Percentiles rank a stretch among this genome's conserved stretches.
Conservation (phyloP, 306 rosid species). For the Vicia villosa region DNA sequence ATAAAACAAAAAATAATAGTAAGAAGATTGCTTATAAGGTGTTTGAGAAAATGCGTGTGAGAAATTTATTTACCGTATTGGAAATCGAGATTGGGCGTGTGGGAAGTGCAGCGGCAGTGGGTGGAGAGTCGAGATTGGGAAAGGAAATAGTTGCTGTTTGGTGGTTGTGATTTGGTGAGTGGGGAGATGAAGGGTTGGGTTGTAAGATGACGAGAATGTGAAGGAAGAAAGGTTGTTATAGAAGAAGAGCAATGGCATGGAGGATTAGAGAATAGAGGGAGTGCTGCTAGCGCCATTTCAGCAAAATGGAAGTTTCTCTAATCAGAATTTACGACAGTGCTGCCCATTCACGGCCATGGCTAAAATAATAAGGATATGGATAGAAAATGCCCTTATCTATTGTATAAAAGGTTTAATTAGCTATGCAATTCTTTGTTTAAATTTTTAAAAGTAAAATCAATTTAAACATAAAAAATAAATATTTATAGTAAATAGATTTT, state of each 20-base stretch:
- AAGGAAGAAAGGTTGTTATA: neutral
- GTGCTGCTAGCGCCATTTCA: constrained; percentile 46
- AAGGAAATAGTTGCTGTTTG: neutral
- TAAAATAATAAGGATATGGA: no score
- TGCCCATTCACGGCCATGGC: no score
- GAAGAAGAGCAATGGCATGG: constrained; percentile 33
- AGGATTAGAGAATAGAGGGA: constrained; percentile 25
- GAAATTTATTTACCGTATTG: constrained; percentile 46
- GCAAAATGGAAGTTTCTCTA: neutral
- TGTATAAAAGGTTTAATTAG: no score
- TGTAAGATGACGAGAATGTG: constrained; percentile 1
- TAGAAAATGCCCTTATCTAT: no score
- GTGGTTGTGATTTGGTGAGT: constrained; percentile 18
- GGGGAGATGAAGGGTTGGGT: constrained; percentile 16
- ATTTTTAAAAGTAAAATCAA: no score
- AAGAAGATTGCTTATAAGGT: neutral
- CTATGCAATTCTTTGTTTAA: no score
- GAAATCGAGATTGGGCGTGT: neutral
- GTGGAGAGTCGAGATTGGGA: constrained; percentile 33
- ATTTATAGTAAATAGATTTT: no score
- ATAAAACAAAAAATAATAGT: constrained; percentile 15
- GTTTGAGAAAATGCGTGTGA: constrained; percentile 52
- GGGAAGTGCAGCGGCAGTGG: constrained; percentile 36
- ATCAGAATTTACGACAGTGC: no score
- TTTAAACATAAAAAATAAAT: no score